phyloP scores from a whole-genome alignment of 805 yeast species.

The Maudiozyma bulderi region DNA sequence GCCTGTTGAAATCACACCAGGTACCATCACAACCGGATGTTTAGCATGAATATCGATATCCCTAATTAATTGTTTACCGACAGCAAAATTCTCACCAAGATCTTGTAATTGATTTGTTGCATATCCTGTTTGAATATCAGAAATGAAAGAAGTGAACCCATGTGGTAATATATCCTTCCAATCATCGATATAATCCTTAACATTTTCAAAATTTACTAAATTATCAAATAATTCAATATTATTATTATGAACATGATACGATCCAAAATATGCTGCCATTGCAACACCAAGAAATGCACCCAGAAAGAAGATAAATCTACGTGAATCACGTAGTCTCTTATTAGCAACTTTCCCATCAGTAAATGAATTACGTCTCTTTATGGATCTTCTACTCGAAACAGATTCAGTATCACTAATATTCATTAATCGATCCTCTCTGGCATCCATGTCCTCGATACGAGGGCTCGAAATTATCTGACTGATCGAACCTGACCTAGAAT shows the following conservation, averaged over 20 bases:
- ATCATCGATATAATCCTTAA: slow-evolving; percentile 53
- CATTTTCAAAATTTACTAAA: slow-evolving; percentile 45
- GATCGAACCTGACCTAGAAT: background rate
- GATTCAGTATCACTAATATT: background rate
- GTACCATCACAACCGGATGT: slow-evolving; percentile 83
- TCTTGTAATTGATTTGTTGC: slow-evolving; percentile 27
- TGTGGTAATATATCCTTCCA: slow-evolving; percentile 70
- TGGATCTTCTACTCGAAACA: background rate
- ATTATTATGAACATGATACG: slow-evolving; percentile 19
- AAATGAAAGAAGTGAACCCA: slow-evolving; percentile 48
- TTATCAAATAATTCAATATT: slow-evolving; percentile 34
- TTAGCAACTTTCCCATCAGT: background rate
- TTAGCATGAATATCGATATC: slow-evolving; percentile 46
- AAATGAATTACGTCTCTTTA: background rate
- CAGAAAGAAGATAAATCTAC: slow-evolving; percentile 50
- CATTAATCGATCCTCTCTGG: background rate
- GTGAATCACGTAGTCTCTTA: slow-evolving; percentile 34
- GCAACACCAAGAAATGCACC: slow-evolving; percentile 68
- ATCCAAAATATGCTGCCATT: slow-evolving; percentile 54
- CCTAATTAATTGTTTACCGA: slow-evolving; percentile 55
- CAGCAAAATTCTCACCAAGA: slow-evolving; percentile 76
- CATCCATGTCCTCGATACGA: background rate
- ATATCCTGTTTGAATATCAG: slow-evolving; percentile 35
- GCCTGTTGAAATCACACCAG: slow-evolving; percentile 94
- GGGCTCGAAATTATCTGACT: background rate